Evolutionary conservation across 192 early-diverging fungal species (phyloP).

Genomic region (Globomyces pollinis-pini): DNA sequence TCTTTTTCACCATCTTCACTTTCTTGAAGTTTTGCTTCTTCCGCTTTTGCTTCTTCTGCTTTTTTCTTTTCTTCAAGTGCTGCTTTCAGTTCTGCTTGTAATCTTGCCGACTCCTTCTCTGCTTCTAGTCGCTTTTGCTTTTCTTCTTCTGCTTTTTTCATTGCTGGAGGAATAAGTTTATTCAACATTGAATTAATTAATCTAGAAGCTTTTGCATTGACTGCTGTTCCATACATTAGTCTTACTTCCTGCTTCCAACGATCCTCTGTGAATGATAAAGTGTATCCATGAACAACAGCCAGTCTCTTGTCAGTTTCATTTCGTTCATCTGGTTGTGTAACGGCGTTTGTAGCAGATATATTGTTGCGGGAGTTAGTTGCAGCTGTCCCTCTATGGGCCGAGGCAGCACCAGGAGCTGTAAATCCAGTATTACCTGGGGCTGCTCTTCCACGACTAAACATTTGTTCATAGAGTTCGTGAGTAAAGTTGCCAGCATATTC

Average conservation of each 20-base stretch:
- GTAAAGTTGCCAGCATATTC: neutral
- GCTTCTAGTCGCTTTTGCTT: conserved; percentile 20
- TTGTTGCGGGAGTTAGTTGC: neutral
- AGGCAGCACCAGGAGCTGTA: neutral
- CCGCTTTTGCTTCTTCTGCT: conserved; percentile 6
- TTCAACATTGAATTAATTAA: conserved; percentile 62
- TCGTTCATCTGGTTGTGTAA: no score
- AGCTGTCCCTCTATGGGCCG: neutral
- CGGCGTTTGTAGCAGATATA: neutral
- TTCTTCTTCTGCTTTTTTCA: conserved; percentile 37
- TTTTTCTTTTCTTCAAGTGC: conserved; percentile 22
- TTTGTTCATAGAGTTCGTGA: neutral
- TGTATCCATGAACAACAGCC: conserved; percentile 60
- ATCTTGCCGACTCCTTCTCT: conserved; percentile 44
- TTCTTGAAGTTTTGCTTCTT: conserved; percentile 5
- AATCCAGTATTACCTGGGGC: no score
- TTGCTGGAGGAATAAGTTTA: conserved; percentile 51
- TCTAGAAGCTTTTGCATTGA: conserved; percentile 50
- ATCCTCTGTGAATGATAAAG: conserved; percentile 61
- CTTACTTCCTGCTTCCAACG: conserved; percentile 83
- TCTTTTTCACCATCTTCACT: conserved; percentile 26
- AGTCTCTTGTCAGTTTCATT: conserved; percentile 15
- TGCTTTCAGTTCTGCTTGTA: conserved; percentile 18
- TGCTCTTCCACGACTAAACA: neutral
- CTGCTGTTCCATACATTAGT: conserved; percentile 63